phyloP scores from a whole-genome alignment of 805 yeast species.

The Starmerella gropengiesseri region DNA sequence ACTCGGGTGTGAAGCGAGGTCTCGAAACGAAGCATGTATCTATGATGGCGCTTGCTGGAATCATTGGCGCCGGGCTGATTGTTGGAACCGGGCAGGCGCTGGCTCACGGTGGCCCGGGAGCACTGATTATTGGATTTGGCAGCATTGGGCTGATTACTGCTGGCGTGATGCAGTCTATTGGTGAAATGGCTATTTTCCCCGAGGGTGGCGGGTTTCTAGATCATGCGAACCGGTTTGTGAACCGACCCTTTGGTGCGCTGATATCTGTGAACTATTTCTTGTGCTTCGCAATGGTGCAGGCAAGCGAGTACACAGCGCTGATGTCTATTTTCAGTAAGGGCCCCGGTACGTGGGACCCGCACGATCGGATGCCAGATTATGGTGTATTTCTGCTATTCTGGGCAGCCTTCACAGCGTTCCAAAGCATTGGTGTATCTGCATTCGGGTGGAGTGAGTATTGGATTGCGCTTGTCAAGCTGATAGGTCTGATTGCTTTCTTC shows the following conservation, averaged over 20 bases:
- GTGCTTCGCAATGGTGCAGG: conserved; percentile 40
- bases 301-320: conserved; percentile 41
- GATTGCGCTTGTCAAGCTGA: conserved; percentile 45
- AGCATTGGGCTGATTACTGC: conserved; percentile 43
- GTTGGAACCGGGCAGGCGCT: conserved; percentile 48
- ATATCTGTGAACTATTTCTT: conserved; percentile 40
- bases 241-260: conserved; percentile 41
- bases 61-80: conserved; percentile 74
- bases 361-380: conserved; percentile 38
- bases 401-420: conserved; percentile 37
- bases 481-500: conserved; percentile 48
- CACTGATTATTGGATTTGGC: conserved; percentile 40
- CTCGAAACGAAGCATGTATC: conserved; percentile 57
- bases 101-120: conserved; percentile 41
- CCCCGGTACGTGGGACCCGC: conserved; percentile 28
- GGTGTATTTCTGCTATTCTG: conserved; percentile 43
- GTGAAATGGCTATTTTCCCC: conserved; percentile 48
- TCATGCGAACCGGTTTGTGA: conserved; percentile 38
- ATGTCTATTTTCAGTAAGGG: conserved; percentile 33
- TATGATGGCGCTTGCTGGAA: conserved; percentile 76
- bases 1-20: conserved; percentile 32
- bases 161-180: conserved; percentile 43
- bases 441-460: conserved; percentile 57
- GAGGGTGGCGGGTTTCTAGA: conserved; percentile 43
- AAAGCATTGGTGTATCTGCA: conserved; percentile 42